Evolutionary conservation across 176 grass and related monocot genomes (phyloP), one percentile per base, ranked within the genome.

Genomic region (Metroxylon sagu): DNA sequence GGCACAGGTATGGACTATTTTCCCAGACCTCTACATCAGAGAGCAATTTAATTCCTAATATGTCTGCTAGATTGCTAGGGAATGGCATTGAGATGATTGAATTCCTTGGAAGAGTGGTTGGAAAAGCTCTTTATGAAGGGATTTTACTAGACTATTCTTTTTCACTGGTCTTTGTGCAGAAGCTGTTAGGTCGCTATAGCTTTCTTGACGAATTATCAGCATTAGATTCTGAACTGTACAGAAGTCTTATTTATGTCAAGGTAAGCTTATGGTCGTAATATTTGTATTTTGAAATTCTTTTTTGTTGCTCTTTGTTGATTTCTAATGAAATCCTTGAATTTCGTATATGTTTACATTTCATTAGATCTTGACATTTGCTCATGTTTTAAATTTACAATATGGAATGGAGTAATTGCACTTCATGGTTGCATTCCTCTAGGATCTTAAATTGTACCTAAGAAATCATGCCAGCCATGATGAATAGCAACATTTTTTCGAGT

Each of bases 201-300:
- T 97, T 90, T 85, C 19, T 97, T 65, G 92, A 97, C 88, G 92
- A 97, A 77, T 73, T 97, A 55, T 97, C 92, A 72, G 80, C 83
- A 35, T 75, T 97, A 72, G 92, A 97, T 83, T 77, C 74, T 65
- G 83, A 97, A 65, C 78, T 97, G 28, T 97, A 91, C 56, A 90
- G 84, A 78, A 97, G 86, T 59, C 78, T 97, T 65, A 91, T 97
- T 75, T 83, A 91, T 73, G 76, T 97, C 61, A 96, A 96, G 86
- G 86, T 96, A 70, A 70, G 35, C 17, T 68, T 21, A 1, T 15
- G 52, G 52, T 1, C 39, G 17, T 68, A 55, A 5, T 55, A 18
- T 21, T 19, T 30, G 17, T 35, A 3, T 30, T 65, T 15, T 68
- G 18, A 17, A 18, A 56, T 7, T 43, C 12, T 10, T 12, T 43